A percentile compares a stretch with the other conserved stretches of the same genome.
These are phyloP conservation scores for Angophora floribunda DNA, from an alignment of 345 rosid species.

Conservation along the genomic window DNA sequence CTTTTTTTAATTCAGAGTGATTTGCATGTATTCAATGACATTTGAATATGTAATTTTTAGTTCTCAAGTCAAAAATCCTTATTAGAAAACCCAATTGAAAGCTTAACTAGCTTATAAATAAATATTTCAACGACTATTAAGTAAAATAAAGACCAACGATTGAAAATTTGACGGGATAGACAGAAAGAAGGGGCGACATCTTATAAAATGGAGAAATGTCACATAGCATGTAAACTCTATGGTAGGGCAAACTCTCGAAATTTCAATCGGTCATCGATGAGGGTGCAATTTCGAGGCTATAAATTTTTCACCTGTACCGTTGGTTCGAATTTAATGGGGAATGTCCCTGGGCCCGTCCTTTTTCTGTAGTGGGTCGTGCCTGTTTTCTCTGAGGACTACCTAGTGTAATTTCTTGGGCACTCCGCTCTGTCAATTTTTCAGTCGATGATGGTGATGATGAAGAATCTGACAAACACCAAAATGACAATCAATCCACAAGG, in stretches of 20 bases:
- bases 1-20: rapidly evolving
- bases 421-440: background rate
- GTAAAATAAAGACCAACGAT: no score
- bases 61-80: background rate
- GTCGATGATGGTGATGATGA: background rate
- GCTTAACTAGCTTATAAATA: no score
- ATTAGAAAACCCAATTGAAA: no score
- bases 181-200: no score
- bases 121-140: no score
- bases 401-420: background rate
- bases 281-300: background rate
- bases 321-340: background rate
- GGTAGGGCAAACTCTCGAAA: background rate
- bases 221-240: background rate
- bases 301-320: background rate
- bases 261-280: background rate
- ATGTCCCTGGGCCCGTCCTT: background rate
- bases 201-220: no score
- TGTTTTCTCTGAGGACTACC: background rate
- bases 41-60: background rate
- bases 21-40: background rate
- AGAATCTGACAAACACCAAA: background rate
- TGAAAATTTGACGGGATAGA: no score
- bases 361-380: background rate
- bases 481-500: background rate